Base-by-base conservation (phyloP, 495 filamentous ascomycete species). In the Lindgomyces ingoldianus region DNA sequence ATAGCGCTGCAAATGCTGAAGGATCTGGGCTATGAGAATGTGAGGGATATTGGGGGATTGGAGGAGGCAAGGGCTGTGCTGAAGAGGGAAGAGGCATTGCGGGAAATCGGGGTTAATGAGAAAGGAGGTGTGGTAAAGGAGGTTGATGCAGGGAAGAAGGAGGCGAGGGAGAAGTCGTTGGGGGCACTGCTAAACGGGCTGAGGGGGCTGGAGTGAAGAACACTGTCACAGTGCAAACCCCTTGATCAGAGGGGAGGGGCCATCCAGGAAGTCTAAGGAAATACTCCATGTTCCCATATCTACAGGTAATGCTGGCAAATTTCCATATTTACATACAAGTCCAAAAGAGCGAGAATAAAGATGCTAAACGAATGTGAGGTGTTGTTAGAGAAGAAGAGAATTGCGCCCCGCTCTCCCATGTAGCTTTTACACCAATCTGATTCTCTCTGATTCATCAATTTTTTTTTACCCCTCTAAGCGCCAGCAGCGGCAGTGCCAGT, bases 21-120 rank as follows among this genome's bases (percentile, higher is more conserved):
- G 18, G 29, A 30, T 0, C 11, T 68, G 50, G 65, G 65, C 8
- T 63, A 63, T 41, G 19, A 51, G 19, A 48, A 46, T 16, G 65
- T 68, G 24, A 61, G 65, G 18, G 53, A 63, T 44, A 68, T 68
- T 53, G 65, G 65, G 6, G 54, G 65, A 1, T 60, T 68, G 2
- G 60, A 68, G 24, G 65, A 68, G 27, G 65, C 65, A 11, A 41
- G 46, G n/a, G 51, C 24, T 18, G 36, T 49, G 9, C 29, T 64
- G 46, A 36, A 42, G 30, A 48, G 30, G 24, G 55, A 64, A 49
- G 56, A 65, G 29, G 36, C 19, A 3, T 24, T 25, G 29, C 33
- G 6, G 33, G 33, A 39, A 6, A 39, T 6, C 6, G 33, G 6
- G 33, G 6, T 14, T 6, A 39, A 39, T 39, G 33, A 39, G 6